Evolutionary conservation across 1,139 yeast species (phyloP).

Genomic region (Petasospora rhodanensis): DNA sequence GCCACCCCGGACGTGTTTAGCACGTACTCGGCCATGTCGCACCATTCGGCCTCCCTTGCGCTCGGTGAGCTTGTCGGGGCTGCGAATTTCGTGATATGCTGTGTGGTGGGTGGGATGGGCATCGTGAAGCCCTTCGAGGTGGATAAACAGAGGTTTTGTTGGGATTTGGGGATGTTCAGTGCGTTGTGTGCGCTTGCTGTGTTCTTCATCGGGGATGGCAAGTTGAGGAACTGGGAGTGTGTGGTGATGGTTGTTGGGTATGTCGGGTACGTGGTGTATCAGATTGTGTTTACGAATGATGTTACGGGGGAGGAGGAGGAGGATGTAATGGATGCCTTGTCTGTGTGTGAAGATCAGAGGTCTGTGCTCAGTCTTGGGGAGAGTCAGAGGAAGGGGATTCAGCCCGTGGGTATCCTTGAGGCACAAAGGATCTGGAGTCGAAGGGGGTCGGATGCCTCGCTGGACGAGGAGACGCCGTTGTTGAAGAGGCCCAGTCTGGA

Average conservation of each 20-base stretch:
- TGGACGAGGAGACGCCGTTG: constrained; percentile 1
- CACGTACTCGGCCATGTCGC: constrained; percentile 73
- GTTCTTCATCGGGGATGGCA: constrained; percentile 46
- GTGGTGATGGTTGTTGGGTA: constrained; percentile 39
- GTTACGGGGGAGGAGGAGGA: constrained; percentile 3
- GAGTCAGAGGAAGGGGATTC: constrained; percentile 15
- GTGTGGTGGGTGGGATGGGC: constrained; percentile 74
- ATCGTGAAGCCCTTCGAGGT: constrained; percentile 63
- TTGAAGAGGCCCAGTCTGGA: constrained; percentile 1
- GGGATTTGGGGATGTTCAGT: constrained; percentile 36
- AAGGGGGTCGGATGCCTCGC: too few species aligned
- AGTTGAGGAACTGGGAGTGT: constrained; percentile 44
- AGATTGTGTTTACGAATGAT: constrained; percentile 14
- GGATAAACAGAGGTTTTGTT: constrained; percentile 35
- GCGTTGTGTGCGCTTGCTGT: constrained; percentile 37
- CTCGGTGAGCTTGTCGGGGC: constrained; percentile 88
- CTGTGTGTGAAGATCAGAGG: too few species aligned
- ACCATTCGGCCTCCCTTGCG: constrained; percentile 70
- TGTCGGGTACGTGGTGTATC: constrained; percentile 33
- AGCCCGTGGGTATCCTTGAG: constrained; percentile 16
- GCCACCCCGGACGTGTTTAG: constrained; percentile 89
- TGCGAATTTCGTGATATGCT: constrained; percentile 69
- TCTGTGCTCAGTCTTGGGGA: constrained; percentile 12
- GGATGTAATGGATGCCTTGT: too few species aligned
- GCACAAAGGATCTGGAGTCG: constrained; percentile 14